Evolutionary conservation across 2,329 filamentous ascomycete species (phyloP), one percentile per base, ranked within the genome.

Genomic region (Trichoderma asperellum): DNA sequence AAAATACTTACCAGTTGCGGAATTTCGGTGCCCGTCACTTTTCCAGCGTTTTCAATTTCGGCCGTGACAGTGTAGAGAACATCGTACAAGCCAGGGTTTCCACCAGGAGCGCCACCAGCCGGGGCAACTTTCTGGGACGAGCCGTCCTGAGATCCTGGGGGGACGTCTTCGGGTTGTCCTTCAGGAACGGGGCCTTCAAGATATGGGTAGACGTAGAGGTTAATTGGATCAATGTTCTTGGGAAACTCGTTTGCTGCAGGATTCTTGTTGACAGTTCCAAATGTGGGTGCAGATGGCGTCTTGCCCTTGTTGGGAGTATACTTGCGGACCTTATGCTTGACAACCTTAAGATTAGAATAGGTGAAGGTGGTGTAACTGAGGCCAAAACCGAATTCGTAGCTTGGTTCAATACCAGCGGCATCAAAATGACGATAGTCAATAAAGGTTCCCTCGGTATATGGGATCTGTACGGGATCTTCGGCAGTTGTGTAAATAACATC

Each of bases 161-260:
- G 56, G 21, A 59, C 56, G 56, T 59, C 56, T 40, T 59, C 56
- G 8, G 56, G 56, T n/a, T 59, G 56, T 16, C 56, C 56, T 37
- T 59, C 56, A 24, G 56, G 56, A 59, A 59, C 56, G 34, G 56
- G 56, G 12, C 56, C 56, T 18, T 59, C 56, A 14, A 59, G 56
- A 10, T 59, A 59, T 24, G 56, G 56, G 56, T 59, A 59, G n/a
- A 59, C 56, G 56, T 59, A 59, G n/a, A 59, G 56, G 21, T 59
- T 4, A 12, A 59, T 40, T 10, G 56, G 56, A 40, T 59, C 56
- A 59, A 59, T 40, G 21, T 59, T 59, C 56, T 59, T 59, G n/a
- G 56, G 56, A 34, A 59, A 59, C 56, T 59, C 56, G 21, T 59
- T 59, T 21, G 21, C 21, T 21, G 56, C 56, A 40, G 56, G 56